Evolutionary conservation across 2,329 filamentous ascomycete genomes (phyloP), one percentile per base, ranked within the genome.

Genomic region (Zymoseptoria ardabiliae): DNA sequence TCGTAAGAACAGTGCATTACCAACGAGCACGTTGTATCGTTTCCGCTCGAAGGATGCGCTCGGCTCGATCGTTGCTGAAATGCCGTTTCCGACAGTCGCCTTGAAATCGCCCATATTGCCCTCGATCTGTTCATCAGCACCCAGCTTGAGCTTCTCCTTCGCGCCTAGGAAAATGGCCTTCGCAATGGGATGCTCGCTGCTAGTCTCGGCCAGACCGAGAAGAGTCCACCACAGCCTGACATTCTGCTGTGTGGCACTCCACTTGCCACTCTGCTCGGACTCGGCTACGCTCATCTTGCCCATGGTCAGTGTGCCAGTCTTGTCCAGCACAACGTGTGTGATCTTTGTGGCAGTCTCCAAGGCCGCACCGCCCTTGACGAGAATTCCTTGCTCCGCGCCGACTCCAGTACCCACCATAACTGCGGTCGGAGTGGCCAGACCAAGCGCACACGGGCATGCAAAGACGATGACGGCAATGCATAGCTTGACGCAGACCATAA

Each of bases 391-490:
- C 74, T 97, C 90, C 2, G 94, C 94, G 55, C 94, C 94, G 30
- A 97, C 86, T 60, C 94, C 94, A n/a, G 94, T 97, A 50, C 94
- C 94, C 28, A 99, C 94, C 94, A 99, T 97, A 72, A 99, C 92
- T 2, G 94, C 94, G 0, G 94, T 99, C 2, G 94, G 94, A 1
- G 94, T 97, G 22, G 91, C 92, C 19, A 99, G 82, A 58, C 94
- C 94, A n/a, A 99, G 84, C 1, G 94, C 94, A 71, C 94, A 99
- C 19, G 94, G 94, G 71, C 94, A 99, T 4, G 94, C 94, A 73
- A 99, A 97, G 20, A 97, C 94, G 70, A 99, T 96, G 66, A 99
- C 94, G 0, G 94, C 96, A 68, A 99, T 99, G 76, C 94, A 97
- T 17, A 99, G 85, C 78, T 97, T 95, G 64, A 97, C 80, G 72